phyloP scores from a whole-genome alignment of 352 stramenopile species.

The Vaucheria bursata region DNA sequence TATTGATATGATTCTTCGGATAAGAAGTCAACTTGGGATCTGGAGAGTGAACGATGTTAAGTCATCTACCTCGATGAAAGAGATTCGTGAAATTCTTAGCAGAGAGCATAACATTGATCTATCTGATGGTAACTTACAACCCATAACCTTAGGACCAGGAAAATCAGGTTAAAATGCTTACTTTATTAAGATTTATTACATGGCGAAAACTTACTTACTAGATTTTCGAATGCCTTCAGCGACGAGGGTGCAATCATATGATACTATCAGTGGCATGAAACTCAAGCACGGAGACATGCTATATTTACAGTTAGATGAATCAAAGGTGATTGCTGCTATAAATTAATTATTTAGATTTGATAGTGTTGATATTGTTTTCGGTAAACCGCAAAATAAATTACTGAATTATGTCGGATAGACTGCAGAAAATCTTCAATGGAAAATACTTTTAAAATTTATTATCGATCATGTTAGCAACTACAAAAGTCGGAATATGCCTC shows the following conservation, averaged over 20 bases:
- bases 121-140: constrained; percentile 30
- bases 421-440: too few relatives aligned
- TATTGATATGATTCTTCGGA: constrained; percentile 48
- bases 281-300: constrained; percentile 44
- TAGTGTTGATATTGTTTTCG: too few relatives aligned
- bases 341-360: too few relatives aligned
- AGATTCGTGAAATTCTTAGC: constrained; percentile 34
- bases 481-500: too few relatives aligned
- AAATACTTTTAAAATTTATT: too few relatives aligned
- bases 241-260: constrained; percentile 20
- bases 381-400: too few relatives aligned
- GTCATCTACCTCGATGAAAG: constrained; percentile 21
- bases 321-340: constrained; percentile 2
- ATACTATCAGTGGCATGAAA: too few relatives aligned
- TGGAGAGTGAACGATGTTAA: constrained; percentile 37
- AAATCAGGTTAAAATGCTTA: constrained; percentile 13
- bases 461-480: too few relatives aligned
- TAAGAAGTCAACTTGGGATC: constrained; percentile 31
- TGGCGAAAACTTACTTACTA: too few relatives aligned
- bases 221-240: constrained; percentile 11
- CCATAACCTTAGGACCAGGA: constrained; percentile 26
- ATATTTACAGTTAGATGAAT: constrained; percentile 38
- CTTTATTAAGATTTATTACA: too few relatives aligned
- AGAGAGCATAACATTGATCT: constrained; percentile 42
- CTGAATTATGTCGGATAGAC: too few relatives aligned